phyloP scores from a whole-genome alignment of 2,329 filamentous ascomycete species.

The Beauveria caledonica region DNA sequence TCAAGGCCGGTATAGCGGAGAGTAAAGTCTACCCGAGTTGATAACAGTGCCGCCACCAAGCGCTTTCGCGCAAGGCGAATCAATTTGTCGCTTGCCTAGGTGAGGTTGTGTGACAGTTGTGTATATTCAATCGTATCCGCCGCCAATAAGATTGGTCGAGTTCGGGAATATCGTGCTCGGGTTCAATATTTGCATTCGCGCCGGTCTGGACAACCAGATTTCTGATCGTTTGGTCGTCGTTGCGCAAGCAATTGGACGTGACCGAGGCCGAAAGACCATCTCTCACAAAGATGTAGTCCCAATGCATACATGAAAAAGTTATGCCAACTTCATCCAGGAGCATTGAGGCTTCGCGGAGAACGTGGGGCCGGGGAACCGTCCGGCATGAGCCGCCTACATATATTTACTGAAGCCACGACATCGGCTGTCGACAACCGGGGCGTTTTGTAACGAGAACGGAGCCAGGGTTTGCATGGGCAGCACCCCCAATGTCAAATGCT shows the following conservation, averaged over 20 bases:
- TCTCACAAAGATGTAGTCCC: constrained; percentile 31
- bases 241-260: constrained; percentile 25
- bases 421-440: too few relatives aligned
- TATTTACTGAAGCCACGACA: background rate
- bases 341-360: background rate
- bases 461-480: background rate
- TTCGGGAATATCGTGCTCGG: constrained; percentile 21
- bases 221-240: constrained; percentile 16
- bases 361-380: background rate
- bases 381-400: background rate
- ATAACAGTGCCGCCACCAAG: constrained; percentile 31
- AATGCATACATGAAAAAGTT: constrained; percentile 6
- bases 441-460: background rate
- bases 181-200: constrained; percentile 20
- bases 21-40: constrained; percentile 23
- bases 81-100: constrained; percentile 18
- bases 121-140: constrained; percentile 27
- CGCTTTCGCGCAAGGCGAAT: constrained; percentile 25
- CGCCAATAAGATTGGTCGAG: constrained; percentile 21
- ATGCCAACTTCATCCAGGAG: background rate
- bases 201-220: constrained; percentile 32
- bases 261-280: constrained; percentile 29
- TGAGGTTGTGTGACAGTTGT: constrained; percentile 22
- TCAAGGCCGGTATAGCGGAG: background rate
- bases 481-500: background rate